phyloP scores from a whole-genome alignment of 169 alveolate genomes.

The Eimeria falciformis region DNA sequence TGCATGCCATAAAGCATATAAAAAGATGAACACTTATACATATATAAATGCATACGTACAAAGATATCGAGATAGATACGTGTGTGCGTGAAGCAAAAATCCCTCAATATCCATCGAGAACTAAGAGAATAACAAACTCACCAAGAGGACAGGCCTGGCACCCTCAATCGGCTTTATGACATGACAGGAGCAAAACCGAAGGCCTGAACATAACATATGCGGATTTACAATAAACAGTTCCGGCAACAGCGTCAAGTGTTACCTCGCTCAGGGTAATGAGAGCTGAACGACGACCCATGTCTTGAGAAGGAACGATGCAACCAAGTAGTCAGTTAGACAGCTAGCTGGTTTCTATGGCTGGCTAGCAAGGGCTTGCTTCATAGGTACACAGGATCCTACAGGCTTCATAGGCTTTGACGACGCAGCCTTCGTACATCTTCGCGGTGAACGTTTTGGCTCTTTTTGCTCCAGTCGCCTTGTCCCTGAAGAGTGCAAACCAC shows the following conservation, averaged over 20 bases:
- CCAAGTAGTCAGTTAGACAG: too few species aligned
- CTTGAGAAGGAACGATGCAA: too few species aligned
- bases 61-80: neutral
- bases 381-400: neutral
- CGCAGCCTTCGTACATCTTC: slow-evolving; percentile 33
- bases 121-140: neutral
- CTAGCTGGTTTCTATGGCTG: too few species aligned
- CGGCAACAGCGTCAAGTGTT: too few species aligned
- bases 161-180: slow-evolving; percentile 28
- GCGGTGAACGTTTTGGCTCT: slow-evolving; percentile 18
- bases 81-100: neutral
- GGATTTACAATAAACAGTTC: neutral
- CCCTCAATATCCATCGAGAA: neutral
- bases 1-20: neutral
- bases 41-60: neutral
- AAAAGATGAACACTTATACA: neutral
- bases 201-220: neutral
- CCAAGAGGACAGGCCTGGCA: slow-evolving; percentile 11
- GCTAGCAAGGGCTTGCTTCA: too few species aligned
- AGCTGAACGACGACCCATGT: too few species aligned
- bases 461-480: slow-evolving; percentile 25
- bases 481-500: slow-evolving; percentile 34
- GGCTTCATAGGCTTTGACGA: slow-evolving; percentile 31
- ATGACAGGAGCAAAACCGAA: slow-evolving; percentile 43
- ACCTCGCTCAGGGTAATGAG: too few species aligned